Base-by-base conservation (phyloP, 305 asterid species). In the Fraxinus dipetala region DNA sequence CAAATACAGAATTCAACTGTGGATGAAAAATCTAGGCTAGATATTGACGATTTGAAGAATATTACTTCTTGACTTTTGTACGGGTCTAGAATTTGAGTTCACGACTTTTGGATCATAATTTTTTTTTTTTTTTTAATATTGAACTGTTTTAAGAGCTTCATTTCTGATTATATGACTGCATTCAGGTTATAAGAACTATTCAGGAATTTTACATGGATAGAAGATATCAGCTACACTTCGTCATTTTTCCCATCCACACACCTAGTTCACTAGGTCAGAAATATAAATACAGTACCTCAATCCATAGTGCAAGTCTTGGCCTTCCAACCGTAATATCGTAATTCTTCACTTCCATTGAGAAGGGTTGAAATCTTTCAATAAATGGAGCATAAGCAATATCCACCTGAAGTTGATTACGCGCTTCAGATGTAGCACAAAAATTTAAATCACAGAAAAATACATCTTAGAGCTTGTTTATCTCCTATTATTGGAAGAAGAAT, bases 311-410 rank as follows among this genome's bases (percentile, higher is more conserved):
- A 77, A 95, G 85, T 65, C 85, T 91, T 34, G 94, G 93, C 85
- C 97, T 89, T 88, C 93, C 92, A 67, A 14, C 61, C 38, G 90
- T 83, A 63, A 91, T 87, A 74, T 95, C 94, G 43, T 88, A 92
- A 65, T 88, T 90, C 87, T 85, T 91, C 78, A 91, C 92, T 75
- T 92, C 89, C 1, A 82, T 76, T 69, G 89, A 83, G 84, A 90
- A 91, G 45, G 92, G 90, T 63, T 88, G 90, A 74, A 83, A 87
- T 80, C 98, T 91, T 87, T 93, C 98, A 10, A 91, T 45, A 76
- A 93, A 93, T 75, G 98, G 98, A 45, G 76, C 89, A 30, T 90
- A 95, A 75, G 98, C 98, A 67, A 93, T 90, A 78, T 93, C 98
- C 82, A 92, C 98, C 98, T 95, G 88, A 75, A 81, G 69, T 22